A percentile compares a stretch with the other conserved stretches of the same genome.
Conservation (phyloP, 2,329 filamentous ascomycete species). For the Colletotrichum zoysiae region DNA sequence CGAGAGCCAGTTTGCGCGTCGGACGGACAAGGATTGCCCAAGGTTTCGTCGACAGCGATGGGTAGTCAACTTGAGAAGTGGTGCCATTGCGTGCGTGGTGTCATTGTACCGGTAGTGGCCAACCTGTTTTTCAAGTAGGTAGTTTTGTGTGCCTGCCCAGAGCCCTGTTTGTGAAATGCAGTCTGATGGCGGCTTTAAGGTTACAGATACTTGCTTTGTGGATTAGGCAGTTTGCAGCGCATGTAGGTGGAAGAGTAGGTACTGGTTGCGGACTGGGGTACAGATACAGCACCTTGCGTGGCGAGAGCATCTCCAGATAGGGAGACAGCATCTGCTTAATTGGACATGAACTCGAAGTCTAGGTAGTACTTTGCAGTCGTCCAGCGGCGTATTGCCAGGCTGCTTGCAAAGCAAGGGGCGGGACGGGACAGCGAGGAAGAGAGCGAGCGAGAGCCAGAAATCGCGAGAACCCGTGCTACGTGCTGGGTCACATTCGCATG, state of each 20-base stretch:
- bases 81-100: background rate
- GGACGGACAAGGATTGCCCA: constrained; percentile 16
- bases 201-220: constrained; percentile 4
- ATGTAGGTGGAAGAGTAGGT: background rate
- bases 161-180: background rate
- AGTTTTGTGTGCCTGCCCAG: background rate
- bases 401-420: background rate
- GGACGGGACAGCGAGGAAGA: too few relatives aligned
- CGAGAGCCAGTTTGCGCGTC: background rate
- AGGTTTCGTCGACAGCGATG: constrained; percentile 1
- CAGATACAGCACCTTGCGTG: background rate
- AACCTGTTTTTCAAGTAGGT: background rate
- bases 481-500: background rate
- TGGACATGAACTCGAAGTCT: background rate
- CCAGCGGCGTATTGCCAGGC: background rate
- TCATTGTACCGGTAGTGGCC: background rate
- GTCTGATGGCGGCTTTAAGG: background rate
- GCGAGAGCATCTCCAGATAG: background rate
- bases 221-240: background rate
- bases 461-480: background rate
- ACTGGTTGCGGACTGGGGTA: background rate
- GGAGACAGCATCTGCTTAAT: background rate
- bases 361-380: background rate
- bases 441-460: background rate
- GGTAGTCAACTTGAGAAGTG: background rate